Conservation (phyloP, 306 rosid species). For the Myrica gale region DNA sequence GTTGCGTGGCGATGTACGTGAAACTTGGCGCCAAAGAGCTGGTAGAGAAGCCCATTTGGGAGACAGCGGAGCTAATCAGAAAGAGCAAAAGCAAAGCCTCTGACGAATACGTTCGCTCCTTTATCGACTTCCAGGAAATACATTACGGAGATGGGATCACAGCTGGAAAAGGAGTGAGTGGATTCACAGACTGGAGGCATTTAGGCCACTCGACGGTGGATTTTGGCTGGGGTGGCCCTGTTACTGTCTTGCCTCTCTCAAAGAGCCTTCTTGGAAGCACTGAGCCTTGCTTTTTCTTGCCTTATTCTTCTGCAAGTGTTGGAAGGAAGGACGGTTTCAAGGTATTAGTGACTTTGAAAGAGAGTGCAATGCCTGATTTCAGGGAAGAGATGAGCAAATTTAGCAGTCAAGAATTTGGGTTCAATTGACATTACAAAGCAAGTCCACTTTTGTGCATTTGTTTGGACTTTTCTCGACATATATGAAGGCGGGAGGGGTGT, state of each 20-base stretch:
- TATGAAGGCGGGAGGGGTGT: neutral
- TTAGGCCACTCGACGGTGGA: constrained; percentile 81
- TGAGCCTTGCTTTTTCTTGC: constrained; percentile 85
- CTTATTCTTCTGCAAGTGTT: constrained; percentile 41
- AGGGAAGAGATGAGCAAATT: constrained; percentile 55
- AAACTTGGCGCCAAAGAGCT: constrained; percentile 49
- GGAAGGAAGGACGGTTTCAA: constrained; percentile 56
- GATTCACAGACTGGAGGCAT: constrained; percentile 92
- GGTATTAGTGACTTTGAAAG: constrained; percentile 52
- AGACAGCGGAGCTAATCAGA: constrained; percentile 63
- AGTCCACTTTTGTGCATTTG: neutral
- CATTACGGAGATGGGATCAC: constrained; percentile 66
- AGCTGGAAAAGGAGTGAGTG: constrained; percentile 68
- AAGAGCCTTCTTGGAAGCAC: constrained; percentile 67
- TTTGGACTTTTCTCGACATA: neutral
- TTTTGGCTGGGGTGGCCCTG: constrained; percentile 96
- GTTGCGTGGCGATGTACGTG: constrained; percentile 75
- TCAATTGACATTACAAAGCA: neutral
- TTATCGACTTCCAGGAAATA: constrained; percentile 60
- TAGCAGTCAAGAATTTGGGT: constrained; percentile 21
- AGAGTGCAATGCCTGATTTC: constrained; percentile 57
- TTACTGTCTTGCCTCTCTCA: constrained; percentile 71
- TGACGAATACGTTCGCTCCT: constrained; percentile 69
- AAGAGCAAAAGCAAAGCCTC: constrained; percentile 66
- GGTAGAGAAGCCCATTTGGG: constrained; percentile 58